Evolutionary conservation across 768 basidiomycete species (phyloP).

Genomic region (Lenzites betulinus): DNA sequence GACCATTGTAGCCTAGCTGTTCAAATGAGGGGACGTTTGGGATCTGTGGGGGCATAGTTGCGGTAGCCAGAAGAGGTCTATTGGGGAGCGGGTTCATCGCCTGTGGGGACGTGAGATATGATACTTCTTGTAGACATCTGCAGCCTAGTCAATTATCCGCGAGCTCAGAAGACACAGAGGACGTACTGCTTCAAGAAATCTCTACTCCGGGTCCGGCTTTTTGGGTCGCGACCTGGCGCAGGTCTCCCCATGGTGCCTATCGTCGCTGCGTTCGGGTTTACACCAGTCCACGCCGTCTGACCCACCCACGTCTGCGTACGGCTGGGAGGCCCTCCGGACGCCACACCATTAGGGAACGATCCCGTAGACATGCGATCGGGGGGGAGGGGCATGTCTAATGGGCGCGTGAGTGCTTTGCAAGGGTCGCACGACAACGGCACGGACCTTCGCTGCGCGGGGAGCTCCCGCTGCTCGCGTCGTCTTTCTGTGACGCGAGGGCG

Average conservation of each 20-base stretch:
- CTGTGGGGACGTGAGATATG: conserved; percentile 94
- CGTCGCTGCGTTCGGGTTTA: conserved; percentile 46
- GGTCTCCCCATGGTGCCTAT: conserved; percentile 62
- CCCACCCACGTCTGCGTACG: conserved; percentile 61
- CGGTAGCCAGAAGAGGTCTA: conserved; percentile 71
- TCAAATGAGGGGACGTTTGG: conserved; percentile 78
- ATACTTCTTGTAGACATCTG: conserved; percentile 97
- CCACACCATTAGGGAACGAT: conserved; percentile 56
- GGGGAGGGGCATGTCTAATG: conserved; percentile 70
- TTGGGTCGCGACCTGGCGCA: conserved; percentile 87
- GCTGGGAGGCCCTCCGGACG: conserved; percentile 45
- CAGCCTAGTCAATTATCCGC: background rate
- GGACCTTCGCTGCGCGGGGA: conserved; percentile 86
- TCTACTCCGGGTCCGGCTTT: conserved; percentile 89
- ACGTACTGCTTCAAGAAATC: conserved; percentile 97
- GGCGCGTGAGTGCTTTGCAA: conserved; percentile 15
- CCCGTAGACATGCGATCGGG: conserved; percentile 56
- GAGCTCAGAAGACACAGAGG: conserved; percentile 4
- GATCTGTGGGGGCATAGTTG: conserved; percentile 62
- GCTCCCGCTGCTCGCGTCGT: conserved; percentile 75
- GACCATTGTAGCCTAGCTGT: conserved; percentile 70
- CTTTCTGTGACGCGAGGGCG: conserved; percentile 57
- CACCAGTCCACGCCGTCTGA: conserved; percentile 41
- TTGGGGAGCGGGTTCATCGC: conserved; percentile 97
- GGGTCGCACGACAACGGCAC: conserved; percentile 20